phyloP scores from a whole-genome alignment of 1,284 basidiomycete genomes.

The Clitocybe nebularis region DNA sequence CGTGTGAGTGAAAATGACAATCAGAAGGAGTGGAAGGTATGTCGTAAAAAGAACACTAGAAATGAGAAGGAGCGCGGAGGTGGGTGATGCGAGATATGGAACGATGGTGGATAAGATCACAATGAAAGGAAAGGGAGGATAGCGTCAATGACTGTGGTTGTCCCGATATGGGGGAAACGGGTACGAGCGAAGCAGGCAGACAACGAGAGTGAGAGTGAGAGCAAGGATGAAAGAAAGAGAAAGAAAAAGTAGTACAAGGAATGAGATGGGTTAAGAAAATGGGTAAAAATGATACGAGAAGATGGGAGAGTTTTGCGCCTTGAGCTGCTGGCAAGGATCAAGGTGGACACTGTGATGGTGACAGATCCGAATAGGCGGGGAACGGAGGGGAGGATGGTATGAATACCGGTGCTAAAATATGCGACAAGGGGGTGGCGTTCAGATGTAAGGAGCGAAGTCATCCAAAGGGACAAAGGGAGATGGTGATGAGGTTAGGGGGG shows the following conservation, averaged over 20 bases:
- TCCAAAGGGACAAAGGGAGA: too few species aligned
- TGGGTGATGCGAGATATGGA: neutral
- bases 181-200: neutral
- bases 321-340: neutral
- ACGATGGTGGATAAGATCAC: neutral
- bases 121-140: constrained; percentile 2
- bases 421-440: too few species aligned
- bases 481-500: too few species aligned
- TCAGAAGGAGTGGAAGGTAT: constrained; percentile 3
- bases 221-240: constrained; percentile 7
- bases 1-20: neutral
- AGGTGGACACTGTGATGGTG: neutral
- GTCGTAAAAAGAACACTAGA: constrained; percentile 1
- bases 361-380: too few species aligned
- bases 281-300: too few species aligned
- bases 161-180: too few species aligned
- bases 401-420: too few species aligned
- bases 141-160: constrained; percentile 16
- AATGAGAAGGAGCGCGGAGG: neutral
- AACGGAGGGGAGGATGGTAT: constrained; percentile 1
- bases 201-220: constrained; percentile 1
- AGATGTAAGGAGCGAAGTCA: too few species aligned
- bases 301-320: constrained; percentile 1
- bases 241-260: constrained; percentile 6
- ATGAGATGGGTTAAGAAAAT: constrained; percentile 1